Percentiles rank a stretch among this genome's conserved stretches.
Conservation (phyloP, 2,329 filamentous ascomycete species). For the Magnaporthales sp. region DNA sequence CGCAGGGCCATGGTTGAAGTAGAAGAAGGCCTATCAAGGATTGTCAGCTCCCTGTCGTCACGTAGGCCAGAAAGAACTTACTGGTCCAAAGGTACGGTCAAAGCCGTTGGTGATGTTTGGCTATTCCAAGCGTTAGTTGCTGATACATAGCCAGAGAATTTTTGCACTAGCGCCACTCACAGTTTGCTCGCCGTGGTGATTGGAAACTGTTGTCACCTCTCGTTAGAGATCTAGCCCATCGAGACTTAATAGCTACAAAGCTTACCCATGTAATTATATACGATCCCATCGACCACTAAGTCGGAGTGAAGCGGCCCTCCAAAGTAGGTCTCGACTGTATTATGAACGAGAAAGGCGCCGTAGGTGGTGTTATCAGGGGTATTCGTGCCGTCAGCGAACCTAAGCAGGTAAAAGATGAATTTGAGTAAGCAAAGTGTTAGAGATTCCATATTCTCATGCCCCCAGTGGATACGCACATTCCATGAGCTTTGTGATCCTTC, state of each 20-base stretch:
- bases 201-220: conserved; percentile 27
- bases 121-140: background rate
- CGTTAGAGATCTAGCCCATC: background rate
- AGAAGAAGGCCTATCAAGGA: conserved; percentile 37
- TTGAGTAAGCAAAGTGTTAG: background rate
- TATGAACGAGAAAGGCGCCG: conserved; percentile 56
- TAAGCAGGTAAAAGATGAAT: background rate
- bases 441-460: background rate
- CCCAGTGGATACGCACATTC: conserved; percentile 15
- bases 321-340: conserved; percentile 54
- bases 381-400: conserved; percentile 25
- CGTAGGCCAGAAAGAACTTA: background rate
- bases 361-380: conserved; percentile 34
- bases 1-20: conserved; percentile 49
- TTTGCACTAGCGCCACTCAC: background rate
- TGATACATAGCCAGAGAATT: too few species aligned
- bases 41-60: background rate
- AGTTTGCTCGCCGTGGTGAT: conserved; percentile 54
- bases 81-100: conserved; percentile 55
- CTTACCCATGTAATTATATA: conserved; percentile 50
- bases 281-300: conserved; percentile 53
- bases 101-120: conserved; percentile 56
- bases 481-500: conserved; percentile 49
- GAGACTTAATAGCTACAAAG: background rate
- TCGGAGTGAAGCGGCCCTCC: conserved; percentile 55